Conservation (phyloP, 23 red algal species). For the Chondrus crispus region DNA sequence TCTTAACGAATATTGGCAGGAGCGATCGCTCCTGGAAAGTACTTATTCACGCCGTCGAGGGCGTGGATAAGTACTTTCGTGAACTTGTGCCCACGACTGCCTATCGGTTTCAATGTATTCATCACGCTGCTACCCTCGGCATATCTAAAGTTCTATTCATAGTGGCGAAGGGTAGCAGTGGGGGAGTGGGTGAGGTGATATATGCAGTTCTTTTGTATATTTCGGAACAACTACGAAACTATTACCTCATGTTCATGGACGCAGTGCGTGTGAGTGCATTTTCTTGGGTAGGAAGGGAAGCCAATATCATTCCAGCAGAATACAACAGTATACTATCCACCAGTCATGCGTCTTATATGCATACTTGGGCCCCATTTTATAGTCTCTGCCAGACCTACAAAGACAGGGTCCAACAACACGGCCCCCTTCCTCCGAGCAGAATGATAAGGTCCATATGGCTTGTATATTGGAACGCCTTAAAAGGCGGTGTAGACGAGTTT, state of each 20-base stretch:
- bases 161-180: not conserved
- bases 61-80: too few species aligned
- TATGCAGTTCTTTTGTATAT: not conserved
- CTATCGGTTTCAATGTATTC: conserved; percentile 21
- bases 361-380: not conserved
- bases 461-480: not conserved
- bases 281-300: not conserved
- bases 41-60: too few species aligned
- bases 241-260: too few species aligned
- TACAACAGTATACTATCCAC: not conserved
- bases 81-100: not conserved
- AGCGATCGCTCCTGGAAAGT: too few species aligned
- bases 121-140: not conserved
- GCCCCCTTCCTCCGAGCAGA: not conserved
- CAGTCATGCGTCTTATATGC: not conserved
- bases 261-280: not conserved
- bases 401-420: not conserved
- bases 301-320: not conserved
- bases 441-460: not conserved
- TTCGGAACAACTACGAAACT: not conserved
- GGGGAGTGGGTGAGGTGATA: not conserved
- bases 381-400: not conserved
- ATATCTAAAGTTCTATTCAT: not conserved
- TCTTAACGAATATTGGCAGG: too few species aligned
- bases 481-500: not conserved